Conservation (phyloP, 2,329 filamentous ascomycete species). For the Alternaria brassicicola region DNA sequence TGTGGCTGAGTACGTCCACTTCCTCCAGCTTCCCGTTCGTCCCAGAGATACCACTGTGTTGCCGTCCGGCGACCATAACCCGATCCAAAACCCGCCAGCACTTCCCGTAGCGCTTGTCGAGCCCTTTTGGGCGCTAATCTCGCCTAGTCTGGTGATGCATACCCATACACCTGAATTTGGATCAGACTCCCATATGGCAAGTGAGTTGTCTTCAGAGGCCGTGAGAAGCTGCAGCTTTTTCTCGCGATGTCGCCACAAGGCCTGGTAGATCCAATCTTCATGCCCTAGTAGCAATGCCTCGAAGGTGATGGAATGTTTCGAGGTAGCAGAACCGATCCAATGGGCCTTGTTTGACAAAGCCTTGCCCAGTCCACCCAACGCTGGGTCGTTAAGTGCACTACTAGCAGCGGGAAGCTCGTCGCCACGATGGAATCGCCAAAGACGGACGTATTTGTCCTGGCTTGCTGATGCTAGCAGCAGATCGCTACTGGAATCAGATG, state of each 20-base stretch:
- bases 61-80: constrained; percentile 85
- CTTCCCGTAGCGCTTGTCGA: constrained; percentile 96
- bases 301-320: constrained; percentile 82
- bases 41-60: constrained; percentile 79
- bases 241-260: constrained; percentile 69
- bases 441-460: constrained; percentile 94
- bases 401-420: constrained; percentile 66
- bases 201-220: constrained; percentile 91
- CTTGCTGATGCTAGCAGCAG: constrained; percentile 88
- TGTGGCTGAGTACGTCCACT: constrained; percentile 71
- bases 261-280: constrained; percentile 97
- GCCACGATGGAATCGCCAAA: constrained; percentile 85
- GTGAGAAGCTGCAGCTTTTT: constrained; percentile 76
- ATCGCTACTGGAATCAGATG: constrained; percentile 62
- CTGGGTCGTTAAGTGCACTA: constrained; percentile 61
- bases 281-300: constrained; percentile 93
- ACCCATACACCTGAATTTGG: constrained; percentile 87
- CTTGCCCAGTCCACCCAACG: constrained; percentile 67
- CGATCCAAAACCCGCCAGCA: constrained; percentile 95
- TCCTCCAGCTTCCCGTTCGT: constrained; percentile 89
- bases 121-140: constrained; percentile 93
- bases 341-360: constrained; percentile 90
- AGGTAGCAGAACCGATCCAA: constrained; percentile 64
- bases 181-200: constrained; percentile 92
- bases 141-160: constrained; percentile 81